Conservation (phyloP, 2,329 filamentous ascomycete species). For the Zymoseptoria pseudotritici region DNA sequence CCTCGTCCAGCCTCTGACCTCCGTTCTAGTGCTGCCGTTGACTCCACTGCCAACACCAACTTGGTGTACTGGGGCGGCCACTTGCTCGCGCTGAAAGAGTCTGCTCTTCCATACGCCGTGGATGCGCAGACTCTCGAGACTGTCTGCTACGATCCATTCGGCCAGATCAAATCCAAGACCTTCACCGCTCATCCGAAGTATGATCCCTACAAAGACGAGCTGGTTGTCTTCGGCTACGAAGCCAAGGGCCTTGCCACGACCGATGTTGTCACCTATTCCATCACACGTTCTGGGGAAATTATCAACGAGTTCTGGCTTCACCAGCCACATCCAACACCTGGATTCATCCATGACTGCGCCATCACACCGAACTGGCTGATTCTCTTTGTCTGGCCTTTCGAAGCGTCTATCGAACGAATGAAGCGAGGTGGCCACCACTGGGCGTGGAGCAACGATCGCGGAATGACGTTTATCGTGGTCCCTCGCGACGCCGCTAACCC, state of each 20-base stretch:
- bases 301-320: conserved; percentile 37
- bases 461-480: conserved; percentile 21
- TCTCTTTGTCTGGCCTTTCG: conserved; percentile 33
- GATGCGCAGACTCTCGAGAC: conserved; percentile 37
- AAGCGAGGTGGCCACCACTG: conserved; percentile 35
- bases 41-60: conserved; percentile 54
- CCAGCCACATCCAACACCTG: conserved; percentile 29
- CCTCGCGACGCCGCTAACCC: conserved; percentile 16
- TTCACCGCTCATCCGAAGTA: conserved; percentile 42
- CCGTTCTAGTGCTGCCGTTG: conserved; percentile 32
- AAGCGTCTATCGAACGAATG: conserved; percentile 30
- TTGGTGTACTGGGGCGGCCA: conserved; percentile 52
- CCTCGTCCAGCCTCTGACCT: not conserved
- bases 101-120: conserved; percentile 34
- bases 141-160: conserved; percentile 34
- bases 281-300: conserved; percentile 32
- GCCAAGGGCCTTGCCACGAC: conserved; percentile 30
- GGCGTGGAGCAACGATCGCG: conserved; percentile 28
- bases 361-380: conserved; percentile 35
- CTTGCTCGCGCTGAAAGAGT: conserved; percentile 48
- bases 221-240: conserved; percentile 37
- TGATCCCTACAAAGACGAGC: conserved; percentile 36
- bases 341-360: conserved; percentile 36
- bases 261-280: conserved; percentile 36
- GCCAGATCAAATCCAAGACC: conserved; percentile 33